Evolutionary conservation across 1,139 yeast genomes (phyloP).

Genomic region (Saccharomyces hybrid): DNA sequence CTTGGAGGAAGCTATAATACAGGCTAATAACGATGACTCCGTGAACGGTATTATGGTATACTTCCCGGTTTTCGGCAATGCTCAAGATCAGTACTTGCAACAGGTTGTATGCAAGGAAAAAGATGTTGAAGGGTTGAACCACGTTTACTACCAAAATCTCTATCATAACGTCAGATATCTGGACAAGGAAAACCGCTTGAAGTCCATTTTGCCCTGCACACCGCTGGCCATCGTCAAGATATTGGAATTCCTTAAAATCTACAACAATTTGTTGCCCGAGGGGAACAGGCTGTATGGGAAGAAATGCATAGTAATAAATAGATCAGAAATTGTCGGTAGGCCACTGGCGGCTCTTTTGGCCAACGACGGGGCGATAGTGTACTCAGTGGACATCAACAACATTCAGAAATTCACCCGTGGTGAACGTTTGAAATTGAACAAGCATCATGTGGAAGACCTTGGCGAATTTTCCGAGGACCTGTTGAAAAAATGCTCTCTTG

Average conservation of each 20-base stretch:
- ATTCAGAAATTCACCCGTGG: conserved; percentile 92
- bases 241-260: conserved; percentile 80
- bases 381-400: conserved; percentile 81
- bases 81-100: conserved; percentile 91
- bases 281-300: conserved; percentile 93
- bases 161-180: conserved; percentile 85
- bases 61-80: conserved; percentile 93
- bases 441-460: conserved; percentile 77
- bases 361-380: conserved; percentile 94
- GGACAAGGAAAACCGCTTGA: conserved; percentile 60
- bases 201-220: conserved; percentile 91
- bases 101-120: conserved; percentile 77
- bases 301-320: conserved; percentile 79
- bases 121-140: conserved; percentile 94
- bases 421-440: conserved; percentile 71
- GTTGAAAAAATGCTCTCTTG: conserved; percentile 58
- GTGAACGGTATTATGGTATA: conserved; percentile 97
- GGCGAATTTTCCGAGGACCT: conserved; percentile 38
- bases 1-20: conserved; percentile 72
- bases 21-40: conserved; percentile 67
- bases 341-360: conserved; percentile 94
- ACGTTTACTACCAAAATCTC: conserved; percentile 84
- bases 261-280: conserved; percentile 70
- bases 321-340: conserved; percentile 95
- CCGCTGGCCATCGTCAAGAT: conserved; percentile 92